A percentile compares a stretch with the other conserved stretches of the same genome.
phyloP scores from a whole-genome alignment of 2,329 filamentous ascomycete species.

The Diplodia seriata region DNA sequence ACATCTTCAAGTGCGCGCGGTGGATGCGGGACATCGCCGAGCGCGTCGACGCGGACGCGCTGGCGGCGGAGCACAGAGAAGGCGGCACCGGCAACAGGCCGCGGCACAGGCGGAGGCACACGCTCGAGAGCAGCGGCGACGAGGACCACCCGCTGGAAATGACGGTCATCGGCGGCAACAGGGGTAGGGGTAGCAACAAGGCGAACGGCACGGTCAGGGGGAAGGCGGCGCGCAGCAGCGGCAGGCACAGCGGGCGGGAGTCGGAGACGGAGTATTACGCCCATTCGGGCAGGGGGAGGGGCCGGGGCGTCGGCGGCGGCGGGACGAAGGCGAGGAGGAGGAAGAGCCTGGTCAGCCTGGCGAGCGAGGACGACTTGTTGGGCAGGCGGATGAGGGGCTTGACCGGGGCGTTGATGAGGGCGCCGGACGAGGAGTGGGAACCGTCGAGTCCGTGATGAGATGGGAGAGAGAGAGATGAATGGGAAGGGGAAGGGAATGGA shows the following conservation, averaged over 20 bases:
- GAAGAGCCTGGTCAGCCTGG: slow-evolving; percentile 54
- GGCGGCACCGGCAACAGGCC: background rate
- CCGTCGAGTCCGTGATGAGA: slow-evolving; percentile 22
- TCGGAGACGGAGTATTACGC: slow-evolving; percentile 13
- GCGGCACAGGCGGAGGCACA: slow-evolving; percentile 55
- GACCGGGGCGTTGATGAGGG: slow-evolving; percentile 50
- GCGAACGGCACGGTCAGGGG: background rate
- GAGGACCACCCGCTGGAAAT: slow-evolving; percentile 87
- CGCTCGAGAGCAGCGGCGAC: slow-evolving; percentile 71
- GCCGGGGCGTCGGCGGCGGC: slow-evolving; percentile 32
- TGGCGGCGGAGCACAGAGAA: slow-evolving; percentile 13
- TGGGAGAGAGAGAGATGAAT: background rate
- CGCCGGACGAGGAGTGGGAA: slow-evolving; percentile 29
- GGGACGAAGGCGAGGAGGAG: slow-evolving; percentile 41
- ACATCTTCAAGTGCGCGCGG: slow-evolving; percentile 76
- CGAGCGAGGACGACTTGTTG: slow-evolving; percentile 57
- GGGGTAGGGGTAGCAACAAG: slow-evolving; percentile 30
- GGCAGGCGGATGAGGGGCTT: slow-evolving; percentile 57
- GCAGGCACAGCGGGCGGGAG: slow-evolving; percentile 10
- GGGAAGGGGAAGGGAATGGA: too few species aligned
- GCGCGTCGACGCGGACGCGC: slow-evolving; percentile 51
- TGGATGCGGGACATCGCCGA: slow-evolving; percentile 85
- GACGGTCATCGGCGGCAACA: slow-evolving; percentile 49
- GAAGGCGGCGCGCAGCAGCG: slow-evolving; percentile 5
- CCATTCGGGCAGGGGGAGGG: background rate